These are phyloP conservation scores for Zymoseptoria pseudotritici DNA, from an alignment of 2,329 filamentous ascomycete species.

Conservation along the genomic window DNA sequence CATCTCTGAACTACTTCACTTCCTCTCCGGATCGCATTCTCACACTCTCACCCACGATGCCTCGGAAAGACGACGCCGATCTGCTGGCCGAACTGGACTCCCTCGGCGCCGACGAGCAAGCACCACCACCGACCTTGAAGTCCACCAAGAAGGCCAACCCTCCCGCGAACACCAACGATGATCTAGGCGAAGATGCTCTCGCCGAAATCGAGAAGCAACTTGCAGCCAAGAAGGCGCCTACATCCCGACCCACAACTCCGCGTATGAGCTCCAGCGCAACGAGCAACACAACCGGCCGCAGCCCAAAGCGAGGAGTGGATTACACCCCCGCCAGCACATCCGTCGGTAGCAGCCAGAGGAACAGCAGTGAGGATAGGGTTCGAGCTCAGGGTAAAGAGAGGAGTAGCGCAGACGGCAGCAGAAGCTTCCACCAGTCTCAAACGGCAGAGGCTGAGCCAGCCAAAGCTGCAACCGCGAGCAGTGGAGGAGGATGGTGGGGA, in stretches of 20 bases:
- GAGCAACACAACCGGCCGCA: constrained; percentile 28
- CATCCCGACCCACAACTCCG: constrained; percentile 74
- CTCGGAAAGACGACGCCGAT: constrained; percentile 32
- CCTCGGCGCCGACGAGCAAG: constrained; percentile 17
- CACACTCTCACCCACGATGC: constrained; percentile 33
- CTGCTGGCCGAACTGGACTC: constrained; percentile 21
- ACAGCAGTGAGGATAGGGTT: constrained; percentile 56
- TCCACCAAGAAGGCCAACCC: constrained; percentile 29
- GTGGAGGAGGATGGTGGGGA: constrained; percentile 80
- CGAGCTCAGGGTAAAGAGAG: constrained; percentile 36
- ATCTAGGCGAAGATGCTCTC: constrained; percentile 62
- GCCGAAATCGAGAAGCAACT: constrained; percentile 81
- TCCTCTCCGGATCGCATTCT: too few relatives aligned
- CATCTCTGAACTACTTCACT: background rate
- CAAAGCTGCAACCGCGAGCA: constrained; percentile 38
- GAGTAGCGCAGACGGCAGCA: constrained; percentile 71
- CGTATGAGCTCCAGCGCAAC: constrained; percentile 48
- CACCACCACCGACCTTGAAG: constrained; percentile 30
- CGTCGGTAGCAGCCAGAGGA: constrained; percentile 44
- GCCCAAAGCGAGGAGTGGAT: constrained; percentile 26
- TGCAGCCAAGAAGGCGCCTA: constrained; percentile 57
- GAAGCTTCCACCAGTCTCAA: constrained; percentile 63
- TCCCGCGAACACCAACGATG: constrained; percentile 13
- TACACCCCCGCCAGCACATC: constrained; percentile 44
- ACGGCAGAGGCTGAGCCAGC: constrained; percentile 48